phyloP scores from a whole-genome alignment of 805 yeast species.

The Candida sithepensis region DNA sequence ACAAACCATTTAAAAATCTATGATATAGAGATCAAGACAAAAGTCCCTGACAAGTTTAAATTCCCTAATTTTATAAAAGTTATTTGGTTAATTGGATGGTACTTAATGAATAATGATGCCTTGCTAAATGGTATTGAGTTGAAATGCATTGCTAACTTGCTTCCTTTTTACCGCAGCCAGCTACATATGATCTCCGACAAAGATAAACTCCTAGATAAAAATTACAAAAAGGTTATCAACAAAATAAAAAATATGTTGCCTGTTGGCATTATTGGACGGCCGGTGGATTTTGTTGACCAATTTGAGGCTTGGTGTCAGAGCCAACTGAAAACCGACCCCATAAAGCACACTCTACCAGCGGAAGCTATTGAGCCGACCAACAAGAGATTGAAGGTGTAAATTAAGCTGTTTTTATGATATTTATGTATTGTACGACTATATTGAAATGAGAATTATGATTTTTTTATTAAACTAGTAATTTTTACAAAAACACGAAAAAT shows the following conservation, averaged over 20 bases:
- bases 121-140: conserved; percentile 14
- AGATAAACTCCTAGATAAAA: conserved; percentile 10
- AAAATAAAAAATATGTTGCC: conserved; percentile 22
- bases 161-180: conserved; percentile 23
- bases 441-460: background rate
- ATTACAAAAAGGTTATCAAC: conserved; percentile 9
- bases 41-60: conserved; percentile 71
- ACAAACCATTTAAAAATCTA: conserved; percentile 59
- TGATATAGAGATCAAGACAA: conserved; percentile 60
- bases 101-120: conserved; percentile 20
- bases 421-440: background rate
- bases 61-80: conserved; percentile 74
- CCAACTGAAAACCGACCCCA: background rate
- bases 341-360: background rate
- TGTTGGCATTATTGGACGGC: conserved; percentile 21
- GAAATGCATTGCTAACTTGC: conserved; percentile 18
- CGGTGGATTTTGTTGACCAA: conserved; percentile 17
- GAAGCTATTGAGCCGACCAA: background rate
- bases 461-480: background rate
- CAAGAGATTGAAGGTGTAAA: background rate
- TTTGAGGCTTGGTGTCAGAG: conserved; percentile 21
- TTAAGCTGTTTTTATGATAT: background rate
- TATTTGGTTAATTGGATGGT: conserved; percentile 63
- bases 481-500: background rate
- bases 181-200: conserved; percentile 12